These are phyloP conservation scores for Linderniella brevidens DNA, from an alignment of 257 asterid genomes.

Conservation along the genomic window DNA sequence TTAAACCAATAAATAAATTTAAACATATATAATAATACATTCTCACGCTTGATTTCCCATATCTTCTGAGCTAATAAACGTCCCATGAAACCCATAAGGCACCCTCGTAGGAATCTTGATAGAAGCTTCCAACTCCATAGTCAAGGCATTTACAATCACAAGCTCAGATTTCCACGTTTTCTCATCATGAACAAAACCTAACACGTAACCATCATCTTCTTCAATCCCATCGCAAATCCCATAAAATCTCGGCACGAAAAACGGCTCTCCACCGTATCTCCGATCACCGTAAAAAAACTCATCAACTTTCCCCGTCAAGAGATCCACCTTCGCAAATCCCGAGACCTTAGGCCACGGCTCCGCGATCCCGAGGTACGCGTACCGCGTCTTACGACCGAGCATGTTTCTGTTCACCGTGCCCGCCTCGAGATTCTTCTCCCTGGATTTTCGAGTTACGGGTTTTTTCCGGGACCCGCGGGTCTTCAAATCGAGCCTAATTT, in stretches of 20 bases:
- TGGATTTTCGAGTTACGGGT: conserved; percentile 29
- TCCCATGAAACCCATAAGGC: conserved; percentile 92
- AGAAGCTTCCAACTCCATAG: conserved; percentile 47
- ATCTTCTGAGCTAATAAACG: conserved; percentile 49
- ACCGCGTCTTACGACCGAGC: conserved; percentile 63
- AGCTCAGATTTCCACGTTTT: conserved; percentile 59
- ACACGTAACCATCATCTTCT: conserved; percentile 60
- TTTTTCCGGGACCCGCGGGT: conserved; percentile 59
- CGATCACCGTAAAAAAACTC: conserved; percentile 61
- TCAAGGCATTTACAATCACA: conserved; percentile 57
- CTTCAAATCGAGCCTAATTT: conserved; percentile 57
- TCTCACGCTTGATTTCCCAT: conserved; percentile 42
- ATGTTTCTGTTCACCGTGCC: conserved; percentile 91
- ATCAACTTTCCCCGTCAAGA: conserved; percentile 50
- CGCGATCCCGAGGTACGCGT: conserved; percentile 71
- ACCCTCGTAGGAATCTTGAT: conserved; percentile 81
- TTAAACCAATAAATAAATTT: too few species aligned
- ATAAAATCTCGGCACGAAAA: conserved; percentile 45
- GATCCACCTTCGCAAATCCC: conserved; percentile 85
- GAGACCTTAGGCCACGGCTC: conserved; percentile 99
- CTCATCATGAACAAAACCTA: conserved; percentile 81
- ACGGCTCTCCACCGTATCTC: conserved; percentile 89
- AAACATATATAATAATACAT: too few species aligned
- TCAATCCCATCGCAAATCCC: too few species aligned
- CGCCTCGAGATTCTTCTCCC: conserved; percentile 77